Percentiles rank a stretch among this genome's conserved stretches.
Evolutionary conservation across 2,329 filamentous ascomycete species (phyloP).

Genomic region (Apiospora rasikravindrae): DNA sequence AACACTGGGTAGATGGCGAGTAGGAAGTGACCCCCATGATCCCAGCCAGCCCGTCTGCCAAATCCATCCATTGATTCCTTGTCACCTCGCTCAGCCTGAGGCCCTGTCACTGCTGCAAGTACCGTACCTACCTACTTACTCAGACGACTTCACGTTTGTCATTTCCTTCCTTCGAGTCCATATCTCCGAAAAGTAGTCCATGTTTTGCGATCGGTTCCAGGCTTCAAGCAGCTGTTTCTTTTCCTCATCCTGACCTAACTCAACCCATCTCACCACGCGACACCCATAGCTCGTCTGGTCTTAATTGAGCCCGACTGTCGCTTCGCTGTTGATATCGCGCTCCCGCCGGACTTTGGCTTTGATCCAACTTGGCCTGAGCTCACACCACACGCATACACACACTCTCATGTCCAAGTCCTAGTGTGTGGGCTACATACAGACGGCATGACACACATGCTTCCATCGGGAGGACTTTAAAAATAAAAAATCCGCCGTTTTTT

Average conservation of each 20-base stretch:
- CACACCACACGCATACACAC: neutral
- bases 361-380: constrained; percentile 8
- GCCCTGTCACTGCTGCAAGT: neutral
- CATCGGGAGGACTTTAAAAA: constrained; percentile 10
- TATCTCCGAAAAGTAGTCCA: constrained; percentile 5
- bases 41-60: neutral
- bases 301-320: constrained; percentile 5
- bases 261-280: neutral
- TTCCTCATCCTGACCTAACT: neutral
- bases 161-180: constrained; percentile 7
- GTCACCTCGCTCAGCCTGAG: neutral
- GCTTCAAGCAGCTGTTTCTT: neutral
- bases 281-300: neutral
- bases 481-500: constrained; percentile 14
- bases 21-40: neutral
- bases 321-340: neutral
- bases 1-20: neutral
- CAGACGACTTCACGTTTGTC: constrained; percentile 4
- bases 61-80: neutral
- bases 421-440: constrained; percentile 17
- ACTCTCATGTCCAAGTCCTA: constrained; percentile 9
- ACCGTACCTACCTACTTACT: neutral
- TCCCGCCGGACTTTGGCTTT: constrained; percentile 10
- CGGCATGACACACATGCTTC: constrained; percentile 17
- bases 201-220: neutral